These are phyloP conservation scores for Xylaria sp. DNA, from an alignment of 2,329 filamentous ascomycete genomes.

Conservation along the genomic window DNA sequence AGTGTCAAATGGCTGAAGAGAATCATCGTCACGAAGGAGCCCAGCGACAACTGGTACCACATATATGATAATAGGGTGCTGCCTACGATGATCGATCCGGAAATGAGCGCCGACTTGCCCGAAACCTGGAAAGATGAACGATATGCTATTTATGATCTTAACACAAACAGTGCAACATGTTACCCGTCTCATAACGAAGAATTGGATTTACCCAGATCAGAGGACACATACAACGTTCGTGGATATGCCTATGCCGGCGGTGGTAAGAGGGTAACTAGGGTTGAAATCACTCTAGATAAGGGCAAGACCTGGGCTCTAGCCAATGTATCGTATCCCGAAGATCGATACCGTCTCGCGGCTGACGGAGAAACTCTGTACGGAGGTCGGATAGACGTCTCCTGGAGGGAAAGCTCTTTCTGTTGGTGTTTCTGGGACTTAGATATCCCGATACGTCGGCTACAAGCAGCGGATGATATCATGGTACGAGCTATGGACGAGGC, in stretches of 20 bases:
- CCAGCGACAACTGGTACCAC: constrained; percentile 95
- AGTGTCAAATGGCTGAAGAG: constrained; percentile 94
- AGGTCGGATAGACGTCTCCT: constrained; percentile 81
- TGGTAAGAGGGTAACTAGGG: constrained; percentile 82
- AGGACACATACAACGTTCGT: constrained; percentile 70
- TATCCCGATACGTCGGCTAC: constrained; percentile 71
- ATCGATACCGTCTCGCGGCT: constrained; percentile 75
- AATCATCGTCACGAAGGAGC: constrained; percentile 79
- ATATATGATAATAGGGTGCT: constrained; percentile 93
- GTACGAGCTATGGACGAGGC: constrained; percentile 91
- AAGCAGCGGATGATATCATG: constrained; percentile 75
- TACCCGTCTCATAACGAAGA: constrained; percentile 83
- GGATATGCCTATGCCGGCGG: constrained; percentile 93
- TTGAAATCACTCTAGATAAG: constrained; percentile 85
- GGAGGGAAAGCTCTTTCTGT: constrained; percentile 85
- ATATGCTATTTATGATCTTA: constrained; percentile 93
- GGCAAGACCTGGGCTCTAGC: constrained; percentile 84
- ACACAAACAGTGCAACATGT: constrained; percentile 83
- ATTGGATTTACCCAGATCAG: constrained; percentile 61
- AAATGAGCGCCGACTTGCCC: constrained; percentile 77
- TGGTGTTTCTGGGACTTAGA: constrained; percentile 93
- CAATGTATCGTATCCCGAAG: constrained; percentile 84
- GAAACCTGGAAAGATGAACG: constrained; percentile 89
- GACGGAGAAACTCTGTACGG: constrained; percentile 75
- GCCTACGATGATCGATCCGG: constrained; percentile 86